Evolutionary conservation across 2,329 filamentous ascomycete species (phyloP), one percentile per base, ranked within the genome.

Genomic region (Fusarium solani-melongenae): DNA sequence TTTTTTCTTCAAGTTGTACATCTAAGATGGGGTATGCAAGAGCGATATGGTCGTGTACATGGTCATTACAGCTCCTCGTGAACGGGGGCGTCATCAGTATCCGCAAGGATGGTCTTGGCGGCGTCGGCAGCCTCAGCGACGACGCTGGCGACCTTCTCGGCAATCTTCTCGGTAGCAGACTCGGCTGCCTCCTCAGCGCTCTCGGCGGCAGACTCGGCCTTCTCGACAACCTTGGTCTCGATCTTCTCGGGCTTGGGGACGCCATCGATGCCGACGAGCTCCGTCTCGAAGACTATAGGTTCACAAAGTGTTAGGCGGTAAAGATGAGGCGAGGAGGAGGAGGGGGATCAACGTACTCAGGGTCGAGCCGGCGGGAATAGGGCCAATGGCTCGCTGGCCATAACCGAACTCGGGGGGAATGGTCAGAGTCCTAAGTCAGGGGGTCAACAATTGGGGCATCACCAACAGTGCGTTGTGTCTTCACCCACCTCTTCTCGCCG

Each of bases 361-460:
- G 66, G 94, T 97, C 76, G 93, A 91, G 34, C 91, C 92, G 6
- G 89, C 91, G 20, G 95, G 95, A 79, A 98, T 98, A 24, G 95
- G 94, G 2, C 95, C 95, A 81, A 94, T 89, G 39, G 83, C 87
- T 62, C 91, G 88, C 71, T 92, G 86, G 59, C 96, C 96, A 83
- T 98, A 99, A 56, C 91, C 96, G 80, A 92, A 86, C 80, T 92
- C 90, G 22, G 96, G 94, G n/a, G 95, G 94, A 65, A 99, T 96
- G 22, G 92, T 98, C 82, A 99, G 85, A 64, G 90, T 96, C 77
- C 93, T 89, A 67, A 67, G 70, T 10, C 63, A 67, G 41, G 22
- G 39, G 44, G 62, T 71, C 60, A 78, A 61, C 59, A 70, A 67
- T 38, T 20, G 39, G 10, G 12, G 20, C 44, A 61, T 51, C 11